Percentiles rank a stretch among this genome's conserved stretches.
phyloP scores from a whole-genome alignment of 371 early-diverging fungal genomes.

The Apophysomyces sp. region DNA sequence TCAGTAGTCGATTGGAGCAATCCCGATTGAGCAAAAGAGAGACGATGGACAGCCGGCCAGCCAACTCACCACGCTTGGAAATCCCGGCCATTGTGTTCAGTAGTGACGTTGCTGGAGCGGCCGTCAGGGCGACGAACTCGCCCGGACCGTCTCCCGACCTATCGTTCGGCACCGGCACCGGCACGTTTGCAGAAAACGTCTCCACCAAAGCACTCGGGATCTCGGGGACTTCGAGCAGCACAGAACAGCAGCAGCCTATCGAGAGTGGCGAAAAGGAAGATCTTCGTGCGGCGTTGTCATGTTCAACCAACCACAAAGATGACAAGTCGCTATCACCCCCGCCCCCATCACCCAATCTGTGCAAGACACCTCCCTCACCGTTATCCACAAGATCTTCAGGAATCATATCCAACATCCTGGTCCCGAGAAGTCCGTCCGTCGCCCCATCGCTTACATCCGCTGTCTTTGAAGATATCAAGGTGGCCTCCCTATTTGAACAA shows the following conservation, averaged over 20 bases:
- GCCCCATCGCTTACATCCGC: not conserved
- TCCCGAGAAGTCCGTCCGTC: not conserved
- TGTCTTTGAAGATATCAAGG: not conserved
- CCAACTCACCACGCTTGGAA: not conserved
- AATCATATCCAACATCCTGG: not conserved
- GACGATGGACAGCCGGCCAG: not conserved
- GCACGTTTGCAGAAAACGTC: not conserved
- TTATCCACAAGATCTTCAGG: not conserved
- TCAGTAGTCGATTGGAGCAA: slow-evolving; percentile 6
- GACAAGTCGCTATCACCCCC: not conserved
- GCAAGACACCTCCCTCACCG: not conserved
- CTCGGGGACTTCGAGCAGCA: not conserved
- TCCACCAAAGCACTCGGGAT: not conserved
- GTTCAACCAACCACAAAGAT: not conserved
- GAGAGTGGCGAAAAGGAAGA: no score
- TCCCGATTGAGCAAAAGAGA: not conserved
- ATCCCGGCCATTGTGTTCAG: not conserved
- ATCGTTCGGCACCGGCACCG: not conserved
- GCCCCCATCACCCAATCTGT: not conserved
- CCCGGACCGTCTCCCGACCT: not conserved
- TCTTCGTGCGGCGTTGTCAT: not conserved
- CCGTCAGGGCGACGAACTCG: not conserved
- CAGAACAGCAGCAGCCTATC: not conserved
- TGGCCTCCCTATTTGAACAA: not conserved
- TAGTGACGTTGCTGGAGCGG: not conserved